Evolutionary conservation across 192 early-diverging fungal genomes (phyloP).

Genomic region (Coemansia sp.): DNA sequence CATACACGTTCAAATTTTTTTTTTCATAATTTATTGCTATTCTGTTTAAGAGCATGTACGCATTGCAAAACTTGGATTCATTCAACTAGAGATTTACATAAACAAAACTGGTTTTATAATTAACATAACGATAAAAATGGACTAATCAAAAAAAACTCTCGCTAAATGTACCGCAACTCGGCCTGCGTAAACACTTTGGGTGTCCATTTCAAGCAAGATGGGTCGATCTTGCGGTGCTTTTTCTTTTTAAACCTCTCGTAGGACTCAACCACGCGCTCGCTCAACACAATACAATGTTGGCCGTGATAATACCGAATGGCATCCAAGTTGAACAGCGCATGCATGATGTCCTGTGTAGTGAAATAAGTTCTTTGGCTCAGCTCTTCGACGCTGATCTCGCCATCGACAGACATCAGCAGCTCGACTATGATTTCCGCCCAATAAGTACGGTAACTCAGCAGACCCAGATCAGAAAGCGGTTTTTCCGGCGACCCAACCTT

Average conservation of each 20-base stretch:
- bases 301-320: constrained; percentile 90
- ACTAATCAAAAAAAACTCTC: neutral
- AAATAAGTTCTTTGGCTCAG: constrained; percentile 83
- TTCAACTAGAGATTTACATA: neutral
- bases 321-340: constrained; percentile 85
- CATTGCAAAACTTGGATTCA: too few relatives aligned
- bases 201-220: constrained; percentile 75
- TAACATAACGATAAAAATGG: neutral
- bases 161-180: constrained; percentile 71
- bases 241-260: constrained; percentile 78
- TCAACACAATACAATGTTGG: constrained; percentile 84
- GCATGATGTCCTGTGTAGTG: constrained; percentile 85
- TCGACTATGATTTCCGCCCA: constrained; percentile 91
- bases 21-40: too few relatives aligned
- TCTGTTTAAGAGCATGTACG: too few relatives aligned
- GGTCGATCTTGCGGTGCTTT: constrained; percentile 75
- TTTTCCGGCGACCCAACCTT: constrained; percentile 97
- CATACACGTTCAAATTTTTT: neutral
- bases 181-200: constrained; percentile 78
- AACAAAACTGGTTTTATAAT: too few relatives aligned
- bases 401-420: constrained; percentile 66
- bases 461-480: constrained; percentile 94
- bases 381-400: constrained; percentile 88
- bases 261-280: constrained; percentile 80
- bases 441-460: constrained; percentile 92